These are phyloP conservation scores for Dittrichia graveolens DNA, from an alignment of 129 eudicot genomes.

Conservation along the genomic window DNA sequence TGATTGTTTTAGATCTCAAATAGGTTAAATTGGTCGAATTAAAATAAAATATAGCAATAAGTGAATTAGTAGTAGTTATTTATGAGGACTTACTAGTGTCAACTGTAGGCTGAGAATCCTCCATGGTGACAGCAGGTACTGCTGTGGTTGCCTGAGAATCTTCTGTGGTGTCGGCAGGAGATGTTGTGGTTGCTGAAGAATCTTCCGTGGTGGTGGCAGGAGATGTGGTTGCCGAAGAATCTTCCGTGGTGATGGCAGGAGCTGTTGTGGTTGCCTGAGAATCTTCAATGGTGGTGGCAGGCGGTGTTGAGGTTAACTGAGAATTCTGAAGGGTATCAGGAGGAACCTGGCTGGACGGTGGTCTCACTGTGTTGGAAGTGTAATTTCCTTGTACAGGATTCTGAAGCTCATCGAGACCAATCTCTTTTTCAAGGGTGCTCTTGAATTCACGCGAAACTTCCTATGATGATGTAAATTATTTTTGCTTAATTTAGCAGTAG, in stretches of 20 bases:
- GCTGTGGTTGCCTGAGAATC: conserved; percentile 33
- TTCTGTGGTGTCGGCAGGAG: conserved; percentile 29
- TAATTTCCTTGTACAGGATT: conserved; percentile 44
- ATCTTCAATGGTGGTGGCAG: conserved; percentile 34
- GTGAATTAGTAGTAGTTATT: not conserved
- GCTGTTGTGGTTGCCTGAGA: conserved; percentile 27
- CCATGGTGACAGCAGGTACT: conserved; percentile 25
- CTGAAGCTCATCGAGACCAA: conserved; percentile 80
- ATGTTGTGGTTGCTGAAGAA: conserved; percentile 23
- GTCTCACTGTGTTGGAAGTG: conserved; percentile 41
- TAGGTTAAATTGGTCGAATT: no score
- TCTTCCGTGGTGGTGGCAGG: conserved; percentile 20
- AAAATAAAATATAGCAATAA: no score
- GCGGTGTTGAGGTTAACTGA: conserved; percentile 28
- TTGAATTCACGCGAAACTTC: conserved; percentile 96
- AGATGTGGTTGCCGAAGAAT: conserved; percentile 31
- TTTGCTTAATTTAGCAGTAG: not conserved
- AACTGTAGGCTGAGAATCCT: conserved; percentile 41
- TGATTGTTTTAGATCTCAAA: no score
- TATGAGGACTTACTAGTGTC: conserved; percentile 50
- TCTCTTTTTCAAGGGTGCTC: conserved; percentile 89
- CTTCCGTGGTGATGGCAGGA: conserved; percentile 38
- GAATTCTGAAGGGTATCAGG: conserved; percentile 37
- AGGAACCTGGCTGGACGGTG: conserved; percentile 35
- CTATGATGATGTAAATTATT: conserved; percentile 32